phyloP scores from a whole-genome alignment of 352 stramenopile species.

The Poterioochromonas sp. region DNA sequence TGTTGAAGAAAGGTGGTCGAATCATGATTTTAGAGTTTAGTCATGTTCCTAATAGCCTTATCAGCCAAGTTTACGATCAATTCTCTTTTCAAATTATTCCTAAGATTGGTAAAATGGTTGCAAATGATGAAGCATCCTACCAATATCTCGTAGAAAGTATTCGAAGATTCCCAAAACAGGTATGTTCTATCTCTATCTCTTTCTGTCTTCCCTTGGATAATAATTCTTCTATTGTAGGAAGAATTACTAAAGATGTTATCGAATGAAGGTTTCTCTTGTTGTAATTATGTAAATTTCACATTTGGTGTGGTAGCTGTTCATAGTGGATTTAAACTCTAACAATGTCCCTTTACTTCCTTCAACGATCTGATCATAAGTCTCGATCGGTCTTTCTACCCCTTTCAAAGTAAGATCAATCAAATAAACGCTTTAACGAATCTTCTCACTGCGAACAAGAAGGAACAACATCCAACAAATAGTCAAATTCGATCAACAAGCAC shows the following conservation, averaged over 20 bases:
- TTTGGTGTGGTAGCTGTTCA: slow-evolving; percentile 92
- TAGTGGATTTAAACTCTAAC: slow-evolving; percentile 85
- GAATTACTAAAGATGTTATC: slow-evolving; percentile 86
- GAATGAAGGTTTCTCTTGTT: slow-evolving; percentile 78
- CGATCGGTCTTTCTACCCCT: no score
- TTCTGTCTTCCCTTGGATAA: no score
- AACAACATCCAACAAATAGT: no score
- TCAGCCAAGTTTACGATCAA: slow-evolving; percentile 84
- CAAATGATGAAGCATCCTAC: slow-evolving; percentile 90
- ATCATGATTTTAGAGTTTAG: slow-evolving; percentile 91
- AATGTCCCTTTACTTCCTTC: no score
- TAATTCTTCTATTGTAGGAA: no score
- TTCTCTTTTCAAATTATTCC: slow-evolving; percentile 98
- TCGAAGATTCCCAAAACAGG: slow-evolving; percentile 90
- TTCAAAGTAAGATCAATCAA: no score
- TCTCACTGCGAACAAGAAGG: no score
- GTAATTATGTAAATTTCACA: slow-evolving; percentile 90
- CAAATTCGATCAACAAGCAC: no score
- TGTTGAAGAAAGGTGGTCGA: slow-evolving; percentile 83
- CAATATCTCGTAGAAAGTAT: slow-evolving; percentile 99
- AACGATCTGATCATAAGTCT: no score
- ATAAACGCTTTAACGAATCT: no score
- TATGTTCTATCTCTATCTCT: no score
- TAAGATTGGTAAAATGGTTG: slow-evolving; percentile 80
- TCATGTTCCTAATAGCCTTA: slow-evolving; percentile 78